Conservation (phyloP, 306 rosid species). For the Rosa multiflora region DNA sequence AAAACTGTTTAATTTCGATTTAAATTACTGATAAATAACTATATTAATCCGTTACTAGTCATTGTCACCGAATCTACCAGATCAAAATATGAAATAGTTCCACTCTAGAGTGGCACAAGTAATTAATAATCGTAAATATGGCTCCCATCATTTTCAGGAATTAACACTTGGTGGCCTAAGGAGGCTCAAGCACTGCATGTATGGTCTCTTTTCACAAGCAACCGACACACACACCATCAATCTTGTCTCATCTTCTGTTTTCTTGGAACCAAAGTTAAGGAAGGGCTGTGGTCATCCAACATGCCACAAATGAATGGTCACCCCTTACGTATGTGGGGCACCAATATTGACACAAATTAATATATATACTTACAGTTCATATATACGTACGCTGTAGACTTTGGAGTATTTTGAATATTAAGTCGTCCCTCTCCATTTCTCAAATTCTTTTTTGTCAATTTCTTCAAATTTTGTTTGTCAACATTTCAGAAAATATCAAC, state of each 20-base stretch:
- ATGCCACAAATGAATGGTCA: not conserved
- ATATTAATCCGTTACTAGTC: not conserved
- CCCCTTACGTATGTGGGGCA: slow-evolving; percentile 22
- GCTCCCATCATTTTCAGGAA: not conserved
- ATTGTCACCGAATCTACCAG: not conserved
- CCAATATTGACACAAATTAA: not conserved
- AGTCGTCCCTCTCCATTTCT: not conserved
- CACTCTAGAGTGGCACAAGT: not conserved
- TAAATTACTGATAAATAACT: no score
- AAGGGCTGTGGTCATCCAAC: not conserved
- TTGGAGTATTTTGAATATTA: not conserved
- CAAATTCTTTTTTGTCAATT: not conserved
- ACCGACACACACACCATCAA: not conserved
- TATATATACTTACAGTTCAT: not conserved
- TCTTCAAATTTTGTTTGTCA: not conserved
- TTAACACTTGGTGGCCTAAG: not conserved
- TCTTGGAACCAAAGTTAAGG: not conserved
- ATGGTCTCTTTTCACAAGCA: not conserved
- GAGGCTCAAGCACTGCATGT: not conserved
- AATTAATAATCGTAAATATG: not conserved
- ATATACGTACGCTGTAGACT: not conserved
- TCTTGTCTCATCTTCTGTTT: not conserved
- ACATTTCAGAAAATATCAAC: not conserved
- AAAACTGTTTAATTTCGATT: no score
- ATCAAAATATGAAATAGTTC: not conserved